Evolutionary conservation across 2,329 filamentous ascomycete species (phyloP).

Genomic region (Cladosporium sp.): DNA sequence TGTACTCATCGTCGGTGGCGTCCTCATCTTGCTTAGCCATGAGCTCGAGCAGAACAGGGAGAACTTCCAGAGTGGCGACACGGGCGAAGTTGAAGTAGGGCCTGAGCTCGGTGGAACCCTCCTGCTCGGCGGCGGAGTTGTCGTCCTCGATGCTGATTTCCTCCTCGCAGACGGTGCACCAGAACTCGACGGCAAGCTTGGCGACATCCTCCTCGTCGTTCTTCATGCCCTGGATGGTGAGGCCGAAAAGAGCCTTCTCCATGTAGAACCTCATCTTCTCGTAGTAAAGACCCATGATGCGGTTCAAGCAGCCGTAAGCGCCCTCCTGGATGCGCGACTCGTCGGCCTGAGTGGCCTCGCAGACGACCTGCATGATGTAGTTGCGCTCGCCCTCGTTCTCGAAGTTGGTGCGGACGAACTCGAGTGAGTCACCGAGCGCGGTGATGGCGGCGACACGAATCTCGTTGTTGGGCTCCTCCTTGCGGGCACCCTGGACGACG

Average conservation of each 20-base stretch:
- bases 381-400: conserved; percentile 98
- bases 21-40: conserved; percentile 98
- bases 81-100: conserved; percentile 95
- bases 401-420: conserved; percentile 98
- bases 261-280: conserved; percentile 99
- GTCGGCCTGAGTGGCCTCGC: conserved; percentile 92
- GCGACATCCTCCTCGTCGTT: conserved; percentile 95
- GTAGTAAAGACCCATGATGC: conserved; percentile 98
- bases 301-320: conserved; percentile 94
- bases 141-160: conserved; percentile 98
- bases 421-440: conserved; percentile 90
- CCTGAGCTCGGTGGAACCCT: conserved; percentile 79
- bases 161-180: conserved; percentile 99
- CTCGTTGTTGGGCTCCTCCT: conserved; percentile 89
- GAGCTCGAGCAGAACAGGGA: conserved; percentile 83
- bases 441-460: conserved; percentile 91
- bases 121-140: conserved; percentile 70
- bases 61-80: conserved; percentile 89
- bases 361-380: conserved; percentile 99
- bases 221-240: conserved; percentile 99
- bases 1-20: conserved; percentile 95
- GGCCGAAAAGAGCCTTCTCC: conserved; percentile 97
- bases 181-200: conserved; percentile 97
- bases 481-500: conserved; percentile 94
- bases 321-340: conserved; percentile 92